Evolutionary conservation across 768 basidiomycete genomes (phyloP).

Genomic region (Phlegmacium glaucopus): DNA sequence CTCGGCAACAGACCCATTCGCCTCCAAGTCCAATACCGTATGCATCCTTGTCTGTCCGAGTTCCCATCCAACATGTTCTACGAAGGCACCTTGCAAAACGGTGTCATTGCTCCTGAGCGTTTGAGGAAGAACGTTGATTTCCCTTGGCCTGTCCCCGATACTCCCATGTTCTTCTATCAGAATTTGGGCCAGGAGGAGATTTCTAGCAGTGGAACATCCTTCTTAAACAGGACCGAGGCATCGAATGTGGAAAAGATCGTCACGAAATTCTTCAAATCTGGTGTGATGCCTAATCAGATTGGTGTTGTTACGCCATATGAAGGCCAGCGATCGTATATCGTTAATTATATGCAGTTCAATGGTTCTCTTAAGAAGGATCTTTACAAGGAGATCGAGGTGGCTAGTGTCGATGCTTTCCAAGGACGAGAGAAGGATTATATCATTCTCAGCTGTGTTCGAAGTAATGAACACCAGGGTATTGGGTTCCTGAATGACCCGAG

Average conservation of each 20-base stretch:
- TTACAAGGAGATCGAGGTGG: constrained; percentile 99
- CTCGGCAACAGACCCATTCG: constrained; percentile 96
- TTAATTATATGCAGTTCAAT: constrained; percentile 99
- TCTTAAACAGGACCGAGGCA: constrained; percentile 98
- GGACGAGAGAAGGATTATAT: constrained; percentile 99
- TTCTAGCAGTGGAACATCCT: constrained; percentile 96
- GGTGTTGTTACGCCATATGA: constrained; percentile 99
- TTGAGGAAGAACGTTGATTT: constrained; percentile 98
- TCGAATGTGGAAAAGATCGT: constrained; percentile 99
- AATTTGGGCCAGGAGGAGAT: constrained; percentile 99
- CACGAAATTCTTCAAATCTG: constrained; percentile 99
- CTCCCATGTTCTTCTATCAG: constrained; percentile 99
- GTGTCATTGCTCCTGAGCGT: constrained; percentile 97
- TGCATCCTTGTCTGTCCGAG: constrained; percentile 99
- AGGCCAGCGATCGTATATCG: constrained; percentile 96
- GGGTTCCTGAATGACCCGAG: constrained; percentile 98
- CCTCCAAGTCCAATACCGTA: constrained; percentile 98
- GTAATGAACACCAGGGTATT: constrained; percentile 99
- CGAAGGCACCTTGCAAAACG: constrained; percentile 97
- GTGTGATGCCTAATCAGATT: constrained; percentile 92
- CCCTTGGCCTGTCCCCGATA: constrained; percentile 96
- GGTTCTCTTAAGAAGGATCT: constrained; percentile 99
- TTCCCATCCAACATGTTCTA: constrained; percentile 99
- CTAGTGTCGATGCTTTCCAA: constrained; percentile 98
- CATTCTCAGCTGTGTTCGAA: constrained; percentile 94